A percentile compares a stretch with the other conserved stretches of the same genome.
Evolutionary conservation across 305 asterid species (phyloP).

Genomic region (Fraxinus dipetala): DNA sequence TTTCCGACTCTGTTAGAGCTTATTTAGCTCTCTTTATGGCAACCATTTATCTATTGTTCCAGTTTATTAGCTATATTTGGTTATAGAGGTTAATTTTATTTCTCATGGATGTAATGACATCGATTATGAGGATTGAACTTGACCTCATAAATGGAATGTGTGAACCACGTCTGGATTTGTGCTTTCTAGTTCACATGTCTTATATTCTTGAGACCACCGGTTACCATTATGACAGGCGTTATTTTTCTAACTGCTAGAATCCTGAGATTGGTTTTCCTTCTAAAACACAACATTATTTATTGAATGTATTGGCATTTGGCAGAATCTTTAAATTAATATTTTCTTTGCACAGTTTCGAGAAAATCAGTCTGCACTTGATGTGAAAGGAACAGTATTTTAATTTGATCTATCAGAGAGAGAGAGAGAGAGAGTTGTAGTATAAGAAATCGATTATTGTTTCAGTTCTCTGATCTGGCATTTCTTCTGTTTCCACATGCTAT

Average conservation of each 20-base stretch:
- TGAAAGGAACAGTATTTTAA: neutral
- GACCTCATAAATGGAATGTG: neutral
- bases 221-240: neutral
- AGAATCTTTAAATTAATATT: neutral
- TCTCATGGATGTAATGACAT: neutral
- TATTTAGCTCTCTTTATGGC: neutral
- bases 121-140: neutral
- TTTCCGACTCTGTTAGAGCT: neutral
- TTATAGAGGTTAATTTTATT: neutral
- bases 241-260: neutral
- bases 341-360: neutral
- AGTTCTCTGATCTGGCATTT: slow-evolving; percentile 2
- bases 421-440: neutral
- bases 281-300: neutral
- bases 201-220: neutral
- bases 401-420: neutral
- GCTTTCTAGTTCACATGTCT: neutral
- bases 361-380: neutral
- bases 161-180: neutral
- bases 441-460: neutral
- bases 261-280: neutral
- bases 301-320: neutral
- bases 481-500: neutral
- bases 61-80: neutral
- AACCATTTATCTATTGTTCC: neutral